Conservation (phyloP, 192 early-diverging fungal species). For the Diversispora epigaea region DNA sequence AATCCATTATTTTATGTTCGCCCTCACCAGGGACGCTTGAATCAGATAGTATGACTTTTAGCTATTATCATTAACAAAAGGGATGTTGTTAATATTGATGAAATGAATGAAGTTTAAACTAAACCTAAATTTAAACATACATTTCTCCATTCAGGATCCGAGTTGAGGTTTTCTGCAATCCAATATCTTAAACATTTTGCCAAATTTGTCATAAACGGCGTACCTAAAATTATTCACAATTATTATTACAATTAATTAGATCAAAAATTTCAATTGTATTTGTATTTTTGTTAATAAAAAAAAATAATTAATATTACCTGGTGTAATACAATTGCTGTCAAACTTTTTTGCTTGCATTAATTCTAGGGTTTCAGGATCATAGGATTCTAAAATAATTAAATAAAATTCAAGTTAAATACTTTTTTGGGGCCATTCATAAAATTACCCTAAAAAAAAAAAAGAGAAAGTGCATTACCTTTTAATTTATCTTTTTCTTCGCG, state of each 20-base stretch:
- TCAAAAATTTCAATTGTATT: not conserved
- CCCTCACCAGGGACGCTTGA: slow-evolving; percentile 97
- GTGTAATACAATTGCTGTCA: slow-evolving; percentile 98
- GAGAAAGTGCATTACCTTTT: slow-evolving; percentile 28
- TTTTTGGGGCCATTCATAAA: slow-evolving; percentile 29
- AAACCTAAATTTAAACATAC: slow-evolving; percentile 34
- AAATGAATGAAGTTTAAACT: not conserved
- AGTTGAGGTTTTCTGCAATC: slow-evolving; percentile 81
- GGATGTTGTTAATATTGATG: slow-evolving; percentile 12
- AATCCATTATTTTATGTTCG: slow-evolving; percentile 99
- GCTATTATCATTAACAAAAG: slow-evolving; percentile 31
- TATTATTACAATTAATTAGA: not conserved
- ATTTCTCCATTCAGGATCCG: slow-evolving; percentile 82
- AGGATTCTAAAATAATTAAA: slow-evolving; percentile 44
- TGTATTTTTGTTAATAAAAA: not conserved
- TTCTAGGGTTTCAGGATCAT: slow-evolving; percentile 47
- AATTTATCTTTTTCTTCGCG: slow-evolving; percentile 71
- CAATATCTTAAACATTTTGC: slow-evolving; percentile 87
- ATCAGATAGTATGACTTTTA: slow-evolving; percentile 90
- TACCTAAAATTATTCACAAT: slow-evolving; percentile 52
- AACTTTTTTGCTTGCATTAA: slow-evolving; percentile 64
- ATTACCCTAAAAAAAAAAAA: not conserved
- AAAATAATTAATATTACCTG: slow-evolving; percentile 44
- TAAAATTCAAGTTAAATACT: not conserved
- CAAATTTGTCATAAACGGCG: slow-evolving; percentile 92